phyloP scores from a whole-genome alignment of 2,329 filamentous ascomycete genomes.

The Acrocalymma vagum region DNA sequence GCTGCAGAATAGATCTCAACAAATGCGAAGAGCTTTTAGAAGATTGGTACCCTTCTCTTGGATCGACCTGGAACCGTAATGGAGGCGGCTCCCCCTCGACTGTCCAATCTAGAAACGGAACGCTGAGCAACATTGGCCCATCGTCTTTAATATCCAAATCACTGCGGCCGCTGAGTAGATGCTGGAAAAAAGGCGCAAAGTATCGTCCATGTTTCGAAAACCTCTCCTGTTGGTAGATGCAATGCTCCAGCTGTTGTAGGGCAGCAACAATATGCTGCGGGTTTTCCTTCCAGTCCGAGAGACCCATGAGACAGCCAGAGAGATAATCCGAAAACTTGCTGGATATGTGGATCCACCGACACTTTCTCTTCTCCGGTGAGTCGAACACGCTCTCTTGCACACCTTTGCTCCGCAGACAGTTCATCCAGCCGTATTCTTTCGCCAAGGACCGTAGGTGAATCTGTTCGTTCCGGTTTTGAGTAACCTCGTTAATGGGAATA shows the following conservation, averaged over 20 bases:
- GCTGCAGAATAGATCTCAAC: slow-evolving; percentile 51
- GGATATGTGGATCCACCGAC: slow-evolving; percentile 54
- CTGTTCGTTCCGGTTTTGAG: slow-evolving; percentile 47
- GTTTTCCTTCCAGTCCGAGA: slow-evolving; percentile 40
- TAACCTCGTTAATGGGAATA: slow-evolving; percentile 26
- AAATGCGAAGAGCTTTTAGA: slow-evolving; percentile 49
- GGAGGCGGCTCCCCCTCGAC: slow-evolving; percentile 48
- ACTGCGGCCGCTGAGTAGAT: slow-evolving; percentile 27
- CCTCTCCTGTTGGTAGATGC: slow-evolving; percentile 49
- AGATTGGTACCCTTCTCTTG: slow-evolving; percentile 50
- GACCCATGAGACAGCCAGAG: slow-evolving; percentile 39
- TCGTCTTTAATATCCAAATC: slow-evolving; percentile 12
- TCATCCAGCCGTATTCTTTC: slow-evolving; percentile 54
- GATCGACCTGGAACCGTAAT: slow-evolving; percentile 52
- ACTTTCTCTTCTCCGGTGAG: slow-evolving; percentile 38
- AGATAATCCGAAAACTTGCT: slow-evolving; percentile 52
- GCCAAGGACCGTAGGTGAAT: slow-evolving; percentile 43
- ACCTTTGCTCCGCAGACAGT: slow-evolving; percentile 42
- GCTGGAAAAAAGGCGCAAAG: slow-evolving; percentile 52
- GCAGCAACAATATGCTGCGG: slow-evolving; percentile 22
- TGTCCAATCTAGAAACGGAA: slow-evolving; percentile 54
- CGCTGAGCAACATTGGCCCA: slow-evolving; percentile 49
- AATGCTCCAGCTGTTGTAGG: slow-evolving; percentile 45
- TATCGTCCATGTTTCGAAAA: slow-evolving; percentile 55
- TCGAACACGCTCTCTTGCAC: slow-evolving; percentile 41